Evolutionary conservation across 306 rosid species (phyloP), one percentile per base, ranked within the genome.

Genomic region (Prunus fruticosa): DNA sequence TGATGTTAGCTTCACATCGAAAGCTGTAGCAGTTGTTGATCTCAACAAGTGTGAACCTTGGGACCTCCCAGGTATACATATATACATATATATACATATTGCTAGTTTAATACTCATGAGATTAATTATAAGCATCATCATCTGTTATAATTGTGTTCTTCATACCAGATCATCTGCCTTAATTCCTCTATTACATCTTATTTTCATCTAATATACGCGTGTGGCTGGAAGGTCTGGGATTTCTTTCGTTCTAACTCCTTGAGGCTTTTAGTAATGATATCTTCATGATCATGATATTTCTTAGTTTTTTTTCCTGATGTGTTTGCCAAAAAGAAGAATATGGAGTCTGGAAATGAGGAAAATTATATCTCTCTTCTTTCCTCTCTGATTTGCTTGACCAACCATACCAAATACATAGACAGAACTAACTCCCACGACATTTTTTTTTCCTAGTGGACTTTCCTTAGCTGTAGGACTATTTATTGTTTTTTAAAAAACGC

Each of bases 11-110:
- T 95, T 92, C 91, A 79, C 90, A 2, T 75, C 91, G 5, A 93
- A 87, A 72, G 96, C 90, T 10, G 79, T 95, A 16, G 91, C 96
- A 0, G 89, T 90, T 58, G 99, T 95, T 74, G 99, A 95, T 92
- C 93, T 95, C 76, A 95, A 95, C 65, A 95, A 89, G 78, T 88
- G 84, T 75, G 97, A 95, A 73, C 99, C 99, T 75, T 95, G 99
- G 99, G 97, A 95, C 76, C 97, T 95, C 49, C 97, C 97, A 76
- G 98, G 97, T 23, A 60, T 25, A 25, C 6, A 7, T 23, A 15
- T 1, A 25, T 60, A 1, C 2, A 47, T 1, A 25, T 60, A 1
- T 0, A 47, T 12, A 10, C 10, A 47, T 11, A 11, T 47, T 2
- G 13, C 51, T 47, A 47, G 51, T 47, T 47, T 47, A 47, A 47